Percentiles rank a stretch among this genome's conserved stretches.
These are phyloP conservation scores for Danielia oregonensis DNA, from an alignment of 805 yeast genomes.

Conservation along the genomic window DNA sequence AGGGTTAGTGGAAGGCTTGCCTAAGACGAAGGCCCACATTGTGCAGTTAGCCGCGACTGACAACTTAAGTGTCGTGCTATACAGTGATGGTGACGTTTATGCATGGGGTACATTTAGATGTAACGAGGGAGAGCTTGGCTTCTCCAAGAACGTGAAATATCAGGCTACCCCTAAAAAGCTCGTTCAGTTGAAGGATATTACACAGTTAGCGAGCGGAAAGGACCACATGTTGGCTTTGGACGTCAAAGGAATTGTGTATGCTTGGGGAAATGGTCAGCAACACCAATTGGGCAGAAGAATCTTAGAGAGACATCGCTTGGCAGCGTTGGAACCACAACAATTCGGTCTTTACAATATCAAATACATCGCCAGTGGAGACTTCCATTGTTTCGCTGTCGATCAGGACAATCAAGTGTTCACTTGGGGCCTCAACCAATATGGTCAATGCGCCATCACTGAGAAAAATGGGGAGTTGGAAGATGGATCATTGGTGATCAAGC, in stretches of 20 bases:
- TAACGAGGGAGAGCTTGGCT: constrained; percentile 89
- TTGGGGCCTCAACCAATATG: constrained; percentile 97
- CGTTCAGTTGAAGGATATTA: constrained; percentile 58
- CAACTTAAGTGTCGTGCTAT: constrained; percentile 77
- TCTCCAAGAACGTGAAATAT: constrained; percentile 55
- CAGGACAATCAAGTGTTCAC: constrained; percentile 65
- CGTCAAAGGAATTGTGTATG: constrained; percentile 77
- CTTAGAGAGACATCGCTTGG: constrained; percentile 69
- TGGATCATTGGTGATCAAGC: constrained; percentile 75
- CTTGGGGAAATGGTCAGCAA: constrained; percentile 98
- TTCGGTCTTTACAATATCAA: constrained; percentile 78
- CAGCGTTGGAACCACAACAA: constrained; percentile 74
- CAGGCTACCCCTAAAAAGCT: constrained; percentile 71
- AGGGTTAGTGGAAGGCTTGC: constrained; percentile 63
- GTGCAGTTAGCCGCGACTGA: constrained; percentile 90
- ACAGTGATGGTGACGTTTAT: constrained; percentile 80
- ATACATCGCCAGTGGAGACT: constrained; percentile 88
- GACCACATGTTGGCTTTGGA: constrained; percentile 88
- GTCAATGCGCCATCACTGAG: constrained; percentile 78
- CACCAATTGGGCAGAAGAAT: constrained; percentile 87
- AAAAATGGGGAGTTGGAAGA: constrained; percentile 72
- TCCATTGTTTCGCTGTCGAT: constrained; percentile 90
- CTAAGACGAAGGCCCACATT: constrained; percentile 48
- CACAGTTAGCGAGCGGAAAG: constrained; percentile 86
- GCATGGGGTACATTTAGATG: constrained; percentile 98